These are phyloP conservation scores for Coemansia sp. DNA, from an alignment of 192 early-diverging fungal species.

Conservation along the genomic window DNA sequence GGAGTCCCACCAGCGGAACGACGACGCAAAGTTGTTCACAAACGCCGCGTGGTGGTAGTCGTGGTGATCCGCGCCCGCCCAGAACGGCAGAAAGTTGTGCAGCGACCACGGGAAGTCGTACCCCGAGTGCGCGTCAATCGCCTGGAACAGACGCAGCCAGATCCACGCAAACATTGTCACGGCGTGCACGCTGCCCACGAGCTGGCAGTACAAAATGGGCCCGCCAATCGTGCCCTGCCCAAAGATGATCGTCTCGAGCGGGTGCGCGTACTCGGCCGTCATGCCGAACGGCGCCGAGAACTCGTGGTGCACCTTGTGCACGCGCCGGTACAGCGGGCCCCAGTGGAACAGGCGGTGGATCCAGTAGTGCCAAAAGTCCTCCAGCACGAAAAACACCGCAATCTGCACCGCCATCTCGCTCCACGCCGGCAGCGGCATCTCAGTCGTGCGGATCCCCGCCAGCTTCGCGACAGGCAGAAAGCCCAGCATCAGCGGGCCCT, in stretches of 20 bases:
- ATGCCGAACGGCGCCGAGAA: conserved; percentile 87
- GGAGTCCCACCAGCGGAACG: conserved; percentile 90
- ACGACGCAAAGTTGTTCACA: conserved; percentile 76
- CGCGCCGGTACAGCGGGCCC: conserved; percentile 79
- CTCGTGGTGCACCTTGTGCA: conserved; percentile 96
- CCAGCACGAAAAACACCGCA: conserved; percentile 75
- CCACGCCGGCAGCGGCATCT: conserved; percentile 81
- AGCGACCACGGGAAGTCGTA: conserved; percentile 96
- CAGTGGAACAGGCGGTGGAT: conserved; percentile 87
- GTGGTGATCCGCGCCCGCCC: conserved; percentile 91
- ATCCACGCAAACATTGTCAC: conserved; percentile 88
- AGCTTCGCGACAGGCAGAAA: conserved; percentile 82
- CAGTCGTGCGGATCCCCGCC: conserved; percentile 82
- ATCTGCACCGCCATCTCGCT: conserved; percentile 64
- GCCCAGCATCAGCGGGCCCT: conserved; percentile 83
- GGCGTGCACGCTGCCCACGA: conserved; percentile 71
- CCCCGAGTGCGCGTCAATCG: conserved; percentile 88
- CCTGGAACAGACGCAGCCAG: conserved; percentile 72
- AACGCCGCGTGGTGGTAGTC: conserved; percentile 90
- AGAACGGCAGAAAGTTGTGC: conserved; percentile 80
- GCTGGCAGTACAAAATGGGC: conserved; percentile 68
- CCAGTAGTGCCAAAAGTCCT: conserved; percentile 94
- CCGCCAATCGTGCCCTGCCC: conserved; percentile 83
- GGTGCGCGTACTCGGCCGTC: conserved; percentile 88
- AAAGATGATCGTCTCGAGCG: conserved; percentile 79